Evolutionary conservation across 2,329 filamentous ascomycete genomes (phyloP).

Genomic region (Paracorniculantispora psalliotae): DNA sequence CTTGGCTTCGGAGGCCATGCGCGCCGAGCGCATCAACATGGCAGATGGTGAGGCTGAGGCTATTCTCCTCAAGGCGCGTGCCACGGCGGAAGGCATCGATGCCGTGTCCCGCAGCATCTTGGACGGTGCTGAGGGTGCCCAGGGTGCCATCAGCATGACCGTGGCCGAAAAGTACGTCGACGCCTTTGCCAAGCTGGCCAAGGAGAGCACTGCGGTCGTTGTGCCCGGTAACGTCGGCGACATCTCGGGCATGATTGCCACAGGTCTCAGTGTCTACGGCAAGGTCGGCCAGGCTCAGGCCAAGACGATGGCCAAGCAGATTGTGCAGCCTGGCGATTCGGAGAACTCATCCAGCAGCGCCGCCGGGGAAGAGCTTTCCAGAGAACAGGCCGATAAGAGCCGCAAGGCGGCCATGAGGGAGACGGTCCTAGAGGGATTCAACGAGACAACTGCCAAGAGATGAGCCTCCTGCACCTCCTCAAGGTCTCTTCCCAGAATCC

Average conservation of each 20-base stretch:
- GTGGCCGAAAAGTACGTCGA: constrained; percentile 98
- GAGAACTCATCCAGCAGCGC: constrained; percentile 18
- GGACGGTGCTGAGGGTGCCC: constrained; percentile 67
- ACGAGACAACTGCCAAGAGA: constrained; percentile 30
- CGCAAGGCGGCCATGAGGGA: constrained; percentile 31
- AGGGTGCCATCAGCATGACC: constrained; percentile 77
- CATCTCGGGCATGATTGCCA: constrained; percentile 94
- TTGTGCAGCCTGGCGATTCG: constrained; percentile 31
- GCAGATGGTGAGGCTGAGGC: constrained; percentile 92
- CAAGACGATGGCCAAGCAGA: constrained; percentile 56
- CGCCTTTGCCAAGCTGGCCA: constrained; percentile 85
- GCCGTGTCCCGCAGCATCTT: constrained; percentile 73
- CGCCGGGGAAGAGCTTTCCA: constrained; percentile 14
- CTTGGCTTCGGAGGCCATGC: constrained; percentile 85
- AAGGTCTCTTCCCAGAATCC: not conserved
- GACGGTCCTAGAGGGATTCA: constrained; percentile 36
- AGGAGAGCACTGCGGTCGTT: constrained; percentile 91
- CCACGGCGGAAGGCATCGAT: constrained; percentile 84
- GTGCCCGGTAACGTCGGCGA: constrained; percentile 97
- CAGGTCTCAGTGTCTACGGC: constrained; percentile 89
- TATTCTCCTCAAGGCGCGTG: constrained; percentile 77
- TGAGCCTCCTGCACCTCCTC: constrained; percentile 16
- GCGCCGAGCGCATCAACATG: constrained; percentile 87
- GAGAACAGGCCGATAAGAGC: constrained; percentile 14
- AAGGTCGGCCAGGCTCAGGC: constrained; percentile 82